phyloP scores from a whole-genome alignment of 495 filamentous ascomycete species.

The Aspergillus asperescens region DNA sequence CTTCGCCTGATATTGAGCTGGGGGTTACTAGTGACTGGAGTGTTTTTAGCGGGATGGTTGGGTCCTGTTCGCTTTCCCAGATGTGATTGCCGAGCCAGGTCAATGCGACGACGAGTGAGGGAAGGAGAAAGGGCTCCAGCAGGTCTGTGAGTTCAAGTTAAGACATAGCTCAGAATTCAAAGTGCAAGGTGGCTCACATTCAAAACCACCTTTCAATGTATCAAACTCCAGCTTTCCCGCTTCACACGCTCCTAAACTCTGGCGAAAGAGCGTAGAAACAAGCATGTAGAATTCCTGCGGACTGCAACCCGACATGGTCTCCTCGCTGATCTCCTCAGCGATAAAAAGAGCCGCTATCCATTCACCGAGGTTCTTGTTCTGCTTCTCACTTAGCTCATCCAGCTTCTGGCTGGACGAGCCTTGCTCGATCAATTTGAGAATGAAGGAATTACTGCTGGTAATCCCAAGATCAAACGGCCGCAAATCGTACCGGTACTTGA shows the following conservation, averaged over 20 bases:
- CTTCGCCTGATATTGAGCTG: conserved; percentile 72
- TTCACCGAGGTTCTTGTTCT: conserved; percentile 67
- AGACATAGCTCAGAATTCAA: neutral
- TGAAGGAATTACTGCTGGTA: conserved; percentile 59
- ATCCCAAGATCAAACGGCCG: conserved; percentile 62
- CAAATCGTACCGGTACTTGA: conserved; percentile 79
- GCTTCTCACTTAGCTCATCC: conserved; percentile 63
- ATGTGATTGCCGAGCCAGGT: conserved; percentile 75
- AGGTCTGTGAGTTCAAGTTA: conserved; percentile 55
- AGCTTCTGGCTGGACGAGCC: conserved; percentile 56
- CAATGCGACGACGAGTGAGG: conserved; percentile 76
- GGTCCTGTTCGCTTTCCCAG: conserved; percentile 61
- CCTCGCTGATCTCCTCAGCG: conserved; percentile 75
- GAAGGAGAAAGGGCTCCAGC: conserved; percentile 82
- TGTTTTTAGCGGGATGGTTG: conserved; percentile 60
- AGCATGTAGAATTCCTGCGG: conserved; percentile 92
- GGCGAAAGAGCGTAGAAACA: conserved; percentile 82
- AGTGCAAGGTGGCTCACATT: conserved; percentile 55
- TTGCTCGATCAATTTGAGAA: conserved; percentile 68
- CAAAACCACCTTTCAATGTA: conserved; percentile 78
- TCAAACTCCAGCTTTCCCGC: conserved; percentile 68
- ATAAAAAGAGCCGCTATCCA: conserved; percentile 91
- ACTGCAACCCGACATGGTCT: conserved; percentile 83
- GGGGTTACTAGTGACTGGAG: conserved; percentile 72
- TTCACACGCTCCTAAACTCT: conserved; percentile 72